Evolutionary conservation across 2,329 filamentous ascomycete genomes (phyloP).

Genomic region (Rhytidhysteron rufulum): DNA sequence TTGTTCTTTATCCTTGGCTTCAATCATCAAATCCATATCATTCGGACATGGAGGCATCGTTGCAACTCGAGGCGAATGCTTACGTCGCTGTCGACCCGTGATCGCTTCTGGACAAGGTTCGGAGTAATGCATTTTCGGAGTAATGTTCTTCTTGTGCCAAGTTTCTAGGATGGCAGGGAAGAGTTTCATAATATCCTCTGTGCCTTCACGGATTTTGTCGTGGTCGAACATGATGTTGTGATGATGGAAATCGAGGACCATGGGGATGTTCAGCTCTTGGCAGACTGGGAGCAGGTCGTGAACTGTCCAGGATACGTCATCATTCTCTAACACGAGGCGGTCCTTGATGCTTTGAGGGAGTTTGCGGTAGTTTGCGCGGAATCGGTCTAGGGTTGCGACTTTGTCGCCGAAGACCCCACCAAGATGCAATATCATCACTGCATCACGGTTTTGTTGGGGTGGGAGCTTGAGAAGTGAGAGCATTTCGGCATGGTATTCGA

Average conservation of each 20-base stretch:
- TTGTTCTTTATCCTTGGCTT: constrained; percentile 97
- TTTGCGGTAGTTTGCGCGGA: constrained; percentile 67
- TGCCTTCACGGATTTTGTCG: constrained; percentile 72
- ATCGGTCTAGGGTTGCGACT: constrained; percentile 69
- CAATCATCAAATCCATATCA: constrained; percentile 97
- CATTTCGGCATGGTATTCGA: constrained; percentile 86
- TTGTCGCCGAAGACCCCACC: constrained; percentile 90
- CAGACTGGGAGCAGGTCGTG: constrained; percentile 87
- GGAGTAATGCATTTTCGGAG: constrained; percentile 95
- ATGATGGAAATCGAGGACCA: constrained; percentile 91
- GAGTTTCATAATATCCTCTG: constrained; percentile 70
- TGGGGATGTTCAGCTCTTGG: constrained; percentile 87
- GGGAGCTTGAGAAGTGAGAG: constrained; percentile 72
- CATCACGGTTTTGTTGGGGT: constrained; percentile 74
- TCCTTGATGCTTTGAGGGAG: constrained; percentile 70
- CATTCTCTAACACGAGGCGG: constrained; percentile 85
- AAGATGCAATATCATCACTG: constrained; percentile 93
- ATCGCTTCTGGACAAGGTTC: constrained; percentile 74
- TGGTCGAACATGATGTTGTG: constrained; percentile 90
- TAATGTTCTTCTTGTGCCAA: constrained; percentile 80
- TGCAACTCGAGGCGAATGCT: constrained; percentile 76
- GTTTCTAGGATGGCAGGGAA: constrained; percentile 76
- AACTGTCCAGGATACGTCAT: constrained; percentile 89
- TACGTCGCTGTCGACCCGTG: constrained; percentile 72
- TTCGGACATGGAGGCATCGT: constrained; percentile 76